phyloP scores from a whole-genome alignment of 163 green algal species.

The Trebouxiophyceae sp. region DNA sequence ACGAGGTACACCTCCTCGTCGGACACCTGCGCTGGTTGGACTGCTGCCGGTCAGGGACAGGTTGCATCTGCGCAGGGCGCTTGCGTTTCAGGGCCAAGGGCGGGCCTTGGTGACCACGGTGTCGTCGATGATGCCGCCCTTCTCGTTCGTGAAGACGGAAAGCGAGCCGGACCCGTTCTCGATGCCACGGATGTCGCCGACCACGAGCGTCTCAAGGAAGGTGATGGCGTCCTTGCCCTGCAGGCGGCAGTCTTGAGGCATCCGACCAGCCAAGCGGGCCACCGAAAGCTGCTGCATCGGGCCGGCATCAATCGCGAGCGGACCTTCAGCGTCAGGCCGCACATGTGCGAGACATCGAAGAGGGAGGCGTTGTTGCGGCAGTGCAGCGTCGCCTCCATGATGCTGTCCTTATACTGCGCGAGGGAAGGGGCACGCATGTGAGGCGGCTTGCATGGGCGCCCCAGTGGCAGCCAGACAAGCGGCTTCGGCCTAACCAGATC shows the following conservation, averaged over 20 bases:
- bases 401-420: constrained; percentile 93
- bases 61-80: no score
- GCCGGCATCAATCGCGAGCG: no score
- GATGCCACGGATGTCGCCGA: constrained; percentile 81
- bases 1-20: constrained; percentile 89
- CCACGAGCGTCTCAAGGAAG: constrained; percentile 89
- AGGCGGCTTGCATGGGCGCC: no score
- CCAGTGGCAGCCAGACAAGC: no score
- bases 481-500: no score
- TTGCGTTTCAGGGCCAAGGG: no score
- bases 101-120: constrained; percentile 91
- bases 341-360: constrained; percentile 99
- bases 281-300: neutral
- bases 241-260: neutral
- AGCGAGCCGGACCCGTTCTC: constrained; percentile 78
- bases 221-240: constrained; percentile 87
- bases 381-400: constrained; percentile 91
- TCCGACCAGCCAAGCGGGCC: neutral
- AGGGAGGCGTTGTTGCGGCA: constrained; percentile 81
- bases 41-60: no score
- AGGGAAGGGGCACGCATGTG: no score
- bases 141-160: constrained; percentile 95
- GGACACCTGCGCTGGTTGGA: constrained; percentile 55
- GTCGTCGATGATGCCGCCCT: constrained; percentile 98
- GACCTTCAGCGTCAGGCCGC: constrained; percentile 84